Conservation (phyloP, 371 early-diverging fungal species). For the Capniomyces stellatus region DNA sequence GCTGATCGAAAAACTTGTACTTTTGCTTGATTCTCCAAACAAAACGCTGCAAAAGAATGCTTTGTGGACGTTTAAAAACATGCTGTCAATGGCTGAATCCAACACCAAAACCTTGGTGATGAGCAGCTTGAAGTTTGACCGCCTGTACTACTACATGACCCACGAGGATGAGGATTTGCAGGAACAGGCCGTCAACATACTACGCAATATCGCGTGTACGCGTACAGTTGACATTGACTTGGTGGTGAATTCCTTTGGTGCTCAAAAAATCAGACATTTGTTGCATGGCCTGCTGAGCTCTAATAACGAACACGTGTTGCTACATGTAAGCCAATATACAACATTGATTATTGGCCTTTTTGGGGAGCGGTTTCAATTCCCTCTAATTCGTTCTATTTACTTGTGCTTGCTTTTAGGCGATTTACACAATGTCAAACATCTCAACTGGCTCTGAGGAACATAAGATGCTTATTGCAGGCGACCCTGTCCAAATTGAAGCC, state of each 20-base stretch:
- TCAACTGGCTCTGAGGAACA: background rate
- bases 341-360: no score
- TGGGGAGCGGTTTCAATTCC: no score
- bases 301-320: background rate
- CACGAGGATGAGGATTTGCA: conserved; percentile 6
- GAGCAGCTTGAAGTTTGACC: conserved; percentile 6
- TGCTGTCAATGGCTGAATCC: conserved; percentile 12
- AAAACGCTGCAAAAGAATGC: conserved; percentile 12
- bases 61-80: conserved; percentile 21
- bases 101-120: conserved; percentile 11
- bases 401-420: no score
- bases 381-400: no score
- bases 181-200: conserved; percentile 17
- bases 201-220: conserved; percentile 14
- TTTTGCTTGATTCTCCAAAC: conserved; percentile 8
- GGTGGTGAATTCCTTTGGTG: background rate
- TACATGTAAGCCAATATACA: no score
- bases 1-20: conserved; percentile 9
- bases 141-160: conserved; percentile 8
- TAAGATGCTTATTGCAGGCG: background rate
- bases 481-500: background rate
- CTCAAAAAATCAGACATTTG: background rate
- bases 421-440: conserved; percentile 3
- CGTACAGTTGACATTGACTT: background rate
- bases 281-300: background rate